Percentiles rank a stretch among this genome's conserved stretches.
phyloP scores from a whole-genome alignment of 208 protist genomes.

The Leishmania turanica region DNA sequence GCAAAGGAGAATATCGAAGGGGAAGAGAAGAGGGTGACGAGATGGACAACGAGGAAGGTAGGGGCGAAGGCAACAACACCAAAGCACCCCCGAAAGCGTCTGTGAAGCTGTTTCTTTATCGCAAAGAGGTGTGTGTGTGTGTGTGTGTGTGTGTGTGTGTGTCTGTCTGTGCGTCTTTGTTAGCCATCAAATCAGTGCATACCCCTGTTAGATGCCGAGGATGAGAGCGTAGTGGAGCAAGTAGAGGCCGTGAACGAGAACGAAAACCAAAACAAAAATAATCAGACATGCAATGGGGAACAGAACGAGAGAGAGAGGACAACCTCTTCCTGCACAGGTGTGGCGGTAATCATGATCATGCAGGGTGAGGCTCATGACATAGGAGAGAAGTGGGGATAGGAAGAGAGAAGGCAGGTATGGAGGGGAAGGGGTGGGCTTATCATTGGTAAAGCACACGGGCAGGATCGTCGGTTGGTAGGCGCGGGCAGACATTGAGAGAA shows the following conservation, averaged over 20 bases:
- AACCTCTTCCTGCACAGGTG: neutral
- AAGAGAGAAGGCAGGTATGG: neutral
- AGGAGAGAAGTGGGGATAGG: neutral
- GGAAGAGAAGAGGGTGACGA: neutral
- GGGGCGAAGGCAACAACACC: neutral
- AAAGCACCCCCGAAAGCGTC: neutral
- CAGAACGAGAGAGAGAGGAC: neutral
- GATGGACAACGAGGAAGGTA: neutral
- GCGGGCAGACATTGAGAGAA: neutral
- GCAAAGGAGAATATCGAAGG: neutral
- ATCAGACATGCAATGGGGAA: neutral
- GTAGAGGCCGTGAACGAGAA: neutral
- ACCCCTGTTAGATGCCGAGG: neutral
- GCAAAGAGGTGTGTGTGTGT: neutral
- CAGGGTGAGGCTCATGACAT: neutral
- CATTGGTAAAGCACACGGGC: neutral
- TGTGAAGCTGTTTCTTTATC: neutral
- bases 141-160: conserved; percentile 2
- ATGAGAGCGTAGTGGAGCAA: neutral
- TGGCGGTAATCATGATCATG: neutral
- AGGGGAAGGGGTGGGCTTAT: neutral
- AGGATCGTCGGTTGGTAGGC: neutral
- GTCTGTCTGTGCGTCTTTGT: conserved; percentile 2
- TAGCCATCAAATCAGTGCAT: neutral
- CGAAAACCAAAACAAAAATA: neutral